These are phyloP conservation scores for Mortierella sp. DNA, from an alignment of 371 early-diverging fungal genomes.

Conservation along the genomic window DNA sequence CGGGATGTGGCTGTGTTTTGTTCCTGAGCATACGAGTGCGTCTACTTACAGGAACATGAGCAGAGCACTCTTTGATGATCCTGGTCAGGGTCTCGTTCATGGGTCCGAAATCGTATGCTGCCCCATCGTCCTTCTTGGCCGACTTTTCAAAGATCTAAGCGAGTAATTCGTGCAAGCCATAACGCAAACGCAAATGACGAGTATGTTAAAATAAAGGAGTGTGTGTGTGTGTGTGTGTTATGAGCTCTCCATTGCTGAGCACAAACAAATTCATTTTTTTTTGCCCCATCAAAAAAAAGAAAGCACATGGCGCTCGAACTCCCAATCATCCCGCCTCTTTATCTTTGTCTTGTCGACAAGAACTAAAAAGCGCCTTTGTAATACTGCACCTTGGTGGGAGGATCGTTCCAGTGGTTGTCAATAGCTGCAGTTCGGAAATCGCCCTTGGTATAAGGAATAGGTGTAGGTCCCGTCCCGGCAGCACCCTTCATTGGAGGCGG, in stretches of 20 bases:
- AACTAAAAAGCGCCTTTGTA: not conserved
- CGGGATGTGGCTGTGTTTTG: not conserved
- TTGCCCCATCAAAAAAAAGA: not conserved
- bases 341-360: not conserved
- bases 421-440: constrained; percentile 65
- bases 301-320: not conserved
- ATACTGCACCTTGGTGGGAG: constrained; percentile 62
- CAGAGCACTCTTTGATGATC: constrained; percentile 44
- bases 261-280: not conserved
- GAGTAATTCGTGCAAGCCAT: not conserved
- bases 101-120: constrained; percentile 38
- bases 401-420: constrained; percentile 67
- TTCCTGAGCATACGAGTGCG: not conserved
- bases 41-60: constrained; percentile 41
- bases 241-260: constrained; percentile 4
- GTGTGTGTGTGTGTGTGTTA: not conserved
- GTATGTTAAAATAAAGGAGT: not conserved
- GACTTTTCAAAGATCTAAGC: constrained; percentile 54
- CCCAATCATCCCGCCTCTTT: not conserved
- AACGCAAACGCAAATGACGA: not conserved
- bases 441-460: constrained; percentile 44
- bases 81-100: constrained; percentile 35
- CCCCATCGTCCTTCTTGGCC: constrained; percentile 19
- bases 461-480: constrained; percentile 22
- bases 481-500: constrained; percentile 40